Percentiles rank a stretch among this genome's conserved stretches.
phyloP scores from a whole-genome alignment of 2,329 filamentous ascomycete genomes.

The Talaromyces sp. region DNA sequence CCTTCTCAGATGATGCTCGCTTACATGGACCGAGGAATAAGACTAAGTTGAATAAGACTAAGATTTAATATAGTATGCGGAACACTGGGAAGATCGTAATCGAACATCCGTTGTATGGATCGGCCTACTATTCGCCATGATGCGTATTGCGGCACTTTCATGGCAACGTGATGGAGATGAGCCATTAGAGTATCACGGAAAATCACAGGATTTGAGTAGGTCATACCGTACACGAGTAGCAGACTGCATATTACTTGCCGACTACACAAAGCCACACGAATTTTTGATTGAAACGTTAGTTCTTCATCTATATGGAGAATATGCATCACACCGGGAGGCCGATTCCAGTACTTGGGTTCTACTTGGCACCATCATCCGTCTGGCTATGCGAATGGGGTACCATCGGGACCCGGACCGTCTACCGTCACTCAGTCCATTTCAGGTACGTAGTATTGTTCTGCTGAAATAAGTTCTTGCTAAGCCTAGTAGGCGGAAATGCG shows the following conservation, averaged over 20 bases:
- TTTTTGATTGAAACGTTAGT: conserved; percentile 5
- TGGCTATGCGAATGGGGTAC: conserved; percentile 75
- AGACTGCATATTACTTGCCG: conserved; percentile 4
- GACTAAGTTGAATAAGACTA: not conserved
- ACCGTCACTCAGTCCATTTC: conserved; percentile 27
- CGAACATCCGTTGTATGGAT: conserved; percentile 6
- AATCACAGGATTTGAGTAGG: conserved; percentile 1
- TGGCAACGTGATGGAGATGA: conserved; percentile 7
- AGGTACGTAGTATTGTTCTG: not conserved
- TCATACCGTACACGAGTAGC: conserved; percentile 4
- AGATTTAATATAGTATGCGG: not conserved
- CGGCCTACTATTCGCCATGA: conserved; percentile 5
- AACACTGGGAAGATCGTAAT: not conserved
- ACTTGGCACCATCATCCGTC: conserved; percentile 64
- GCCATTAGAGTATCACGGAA: not conserved
- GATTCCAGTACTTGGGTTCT: conserved; percentile 54
- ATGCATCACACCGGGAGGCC: not conserved
- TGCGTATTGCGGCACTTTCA: not conserved
- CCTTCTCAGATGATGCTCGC: not conserved
- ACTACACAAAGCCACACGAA: conserved; percentile 3
- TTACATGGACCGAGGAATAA: not conserved
- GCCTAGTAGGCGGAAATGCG: conserved; percentile 39
- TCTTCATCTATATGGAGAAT: conserved; percentile 5
- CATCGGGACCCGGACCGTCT: conserved; percentile 58
- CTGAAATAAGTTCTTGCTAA: not conserved